Base-by-base conservation (phyloP, 2,329 filamentous ascomycete genomes). In the Neurospora sp. region DNA sequence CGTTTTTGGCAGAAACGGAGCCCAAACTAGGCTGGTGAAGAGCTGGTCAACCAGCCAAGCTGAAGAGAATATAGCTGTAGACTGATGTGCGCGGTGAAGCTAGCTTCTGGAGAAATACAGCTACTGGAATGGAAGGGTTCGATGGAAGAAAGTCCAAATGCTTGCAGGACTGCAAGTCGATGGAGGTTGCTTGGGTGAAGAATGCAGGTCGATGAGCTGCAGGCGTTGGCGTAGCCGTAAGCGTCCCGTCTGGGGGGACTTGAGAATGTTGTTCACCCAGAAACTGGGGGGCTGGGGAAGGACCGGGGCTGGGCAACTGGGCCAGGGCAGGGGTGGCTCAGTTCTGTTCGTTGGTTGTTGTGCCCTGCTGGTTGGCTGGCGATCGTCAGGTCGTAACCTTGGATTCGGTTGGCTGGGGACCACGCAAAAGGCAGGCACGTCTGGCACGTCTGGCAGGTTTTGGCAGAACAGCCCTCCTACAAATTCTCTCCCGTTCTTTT, bases 41-140 rank as follows among this genome's bases (percentile, higher is more conserved):
- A 67, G 73, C 74, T 75, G 75, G 74, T 71, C 38, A 73, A 68
- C 76, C 74, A 77, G 75, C 76, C 73, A 70, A 72, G 73, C 52
- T 62, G 38, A 58, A 58, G 17, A 19, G 58, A 36, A 36, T 58
- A 23, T 28, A 33, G 6, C 1, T 36, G 33, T 10, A 52, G n/a
- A 1, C 10, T 52, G 19, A 3, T 52, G 19, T 4, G 19, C 9
- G 43, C 43, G 43, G 43, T 23, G 43, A 52, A 3, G 43, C 52
- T 62, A 17, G 52, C 52, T 33, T 33, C 52, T 33, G 42, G 33
- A 42, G 42, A 4, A 68, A 13, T 23, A n/a, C 17, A 3, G 43
- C 7, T 62, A 11, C 36, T 68, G 46, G 68, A 68, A 66, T 66
- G 68, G 38, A 66, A 66, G 36, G 67, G 23, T 62, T 17, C 23